Base-by-base conservation (phyloP, 441 rosid genomes). In the Brassica balearica region DNA sequence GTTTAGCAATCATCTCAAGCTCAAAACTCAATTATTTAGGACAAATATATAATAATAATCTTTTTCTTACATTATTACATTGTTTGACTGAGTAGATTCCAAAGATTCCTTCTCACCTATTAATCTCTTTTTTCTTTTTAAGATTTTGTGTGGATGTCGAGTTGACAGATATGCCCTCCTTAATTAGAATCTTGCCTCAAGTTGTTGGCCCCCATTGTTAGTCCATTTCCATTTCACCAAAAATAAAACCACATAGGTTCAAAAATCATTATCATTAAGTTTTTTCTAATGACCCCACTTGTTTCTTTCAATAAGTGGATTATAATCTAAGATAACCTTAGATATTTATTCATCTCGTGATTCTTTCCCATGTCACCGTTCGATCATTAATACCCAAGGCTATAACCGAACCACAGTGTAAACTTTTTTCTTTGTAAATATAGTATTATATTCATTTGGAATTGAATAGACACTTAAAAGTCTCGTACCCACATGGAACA, bases 21-120 rank as follows among this genome's bases (percentile, higher is more conserved):
- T 70, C 56, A 32, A 70, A 64, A 65, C 76, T 80, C 80, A 75
- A 69, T 80, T 56, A 79, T 80, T 72, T 63, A 7, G 66, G 48
- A 55, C 15, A 23, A 29, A 11, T 65, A 29, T 65, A 17, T 41
- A 58, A 68, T 69, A 56, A 60, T 69, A 71, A 76, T 76, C 70
- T 80, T 80, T 14, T 41, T 10, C 38, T 59, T 65, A 60, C 69
- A 71, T 68, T 71, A 74, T 81, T 80, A 81, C 81, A 75, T 64
- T 64, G 79, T 72, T 51, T 61, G 66, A 77, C 72, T 63, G 53
- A 63, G 68, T 66, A 69, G 77, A 63, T 59, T 77, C 84, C 72
- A 56, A 7, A 82, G 90, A 91, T 87, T 87, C 90, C 82, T 43
- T 25, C 15, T 68, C 71, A 73, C 70, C 82, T 72, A 23, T 71